These are phyloP conservation scores for Rhynchosporium graminicola DNA, from an alignment of 2,329 filamentous ascomycete genomes.

Conservation along the genomic window DNA sequence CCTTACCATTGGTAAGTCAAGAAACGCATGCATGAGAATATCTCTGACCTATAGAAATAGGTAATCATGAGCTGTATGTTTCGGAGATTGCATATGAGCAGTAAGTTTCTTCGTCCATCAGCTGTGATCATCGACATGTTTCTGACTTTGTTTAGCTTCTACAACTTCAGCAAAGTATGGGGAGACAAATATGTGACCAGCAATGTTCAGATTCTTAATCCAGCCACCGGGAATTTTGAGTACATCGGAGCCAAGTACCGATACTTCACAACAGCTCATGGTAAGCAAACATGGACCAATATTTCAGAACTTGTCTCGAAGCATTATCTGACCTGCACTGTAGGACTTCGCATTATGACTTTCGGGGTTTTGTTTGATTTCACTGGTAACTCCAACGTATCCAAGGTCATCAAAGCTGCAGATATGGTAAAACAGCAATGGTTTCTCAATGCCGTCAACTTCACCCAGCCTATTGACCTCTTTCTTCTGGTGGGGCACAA, in stretches of 20 bases:
- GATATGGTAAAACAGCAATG: slow-evolving; percentile 79
- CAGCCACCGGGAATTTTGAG: slow-evolving; percentile 65
- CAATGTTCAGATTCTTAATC: slow-evolving; percentile 84
- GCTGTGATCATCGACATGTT: not conserved
- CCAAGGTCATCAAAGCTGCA: slow-evolving; percentile 74
- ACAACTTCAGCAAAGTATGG: slow-evolving; percentile 79
- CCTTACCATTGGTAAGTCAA: slow-evolving; percentile 61
- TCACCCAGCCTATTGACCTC: slow-evolving; percentile 72
- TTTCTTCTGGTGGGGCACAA: slow-evolving; percentile 86
- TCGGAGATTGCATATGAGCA: slow-evolving; percentile 54
- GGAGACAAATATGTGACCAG: slow-evolving; percentile 78
- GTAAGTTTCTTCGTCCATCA: slow-evolving; percentile 14
- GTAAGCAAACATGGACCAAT: slow-evolving; percentile 44
- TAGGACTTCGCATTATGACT: slow-evolving; percentile 35
- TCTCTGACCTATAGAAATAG: slow-evolving; percentile 11
- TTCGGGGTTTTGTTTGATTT: slow-evolving; percentile 94
- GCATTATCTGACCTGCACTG: not conserved
- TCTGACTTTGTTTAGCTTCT: slow-evolving; percentile 33
- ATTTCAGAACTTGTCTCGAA: not conserved
- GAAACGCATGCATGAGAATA: not conserved
- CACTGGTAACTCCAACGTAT: slow-evolving; percentile 85
- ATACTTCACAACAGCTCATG: slow-evolving; percentile 86
- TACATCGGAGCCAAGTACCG: slow-evolving; percentile 80
- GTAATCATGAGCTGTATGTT: slow-evolving; percentile 93
- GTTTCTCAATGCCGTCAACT: slow-evolving; percentile 76